Percentiles rank a stretch among this genome's conserved stretches.
Evolutionary conservation across 139 green algal species (phyloP).

Genomic region (Bryopsis sp.): DNA sequence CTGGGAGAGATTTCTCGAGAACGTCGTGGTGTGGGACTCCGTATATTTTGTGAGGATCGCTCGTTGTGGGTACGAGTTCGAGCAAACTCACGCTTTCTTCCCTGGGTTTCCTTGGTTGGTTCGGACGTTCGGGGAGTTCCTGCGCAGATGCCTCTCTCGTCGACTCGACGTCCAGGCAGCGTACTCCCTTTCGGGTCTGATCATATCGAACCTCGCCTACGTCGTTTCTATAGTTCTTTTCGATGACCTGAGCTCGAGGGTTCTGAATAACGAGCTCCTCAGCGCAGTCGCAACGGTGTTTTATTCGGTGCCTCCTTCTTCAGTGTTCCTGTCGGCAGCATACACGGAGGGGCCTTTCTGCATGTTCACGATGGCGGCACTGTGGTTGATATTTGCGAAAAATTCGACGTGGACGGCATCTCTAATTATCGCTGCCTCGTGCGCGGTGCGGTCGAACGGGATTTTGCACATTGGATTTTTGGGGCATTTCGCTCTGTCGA

Average conservation of each 20-base stretch:
- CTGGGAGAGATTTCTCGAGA: background rate
- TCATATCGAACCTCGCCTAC: slow-evolving; percentile 32
- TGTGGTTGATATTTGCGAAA: slow-evolving; percentile 37
- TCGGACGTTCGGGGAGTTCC: background rate
- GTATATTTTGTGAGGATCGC: slow-evolving; percentile 72
- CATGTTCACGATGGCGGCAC: slow-evolving; percentile 39
- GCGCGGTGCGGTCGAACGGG: slow-evolving; percentile 49
- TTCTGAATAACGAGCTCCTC: slow-evolving; percentile 35
- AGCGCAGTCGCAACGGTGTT: slow-evolving; percentile 47
- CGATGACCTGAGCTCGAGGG: slow-evolving; percentile 26
- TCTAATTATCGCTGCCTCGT: slow-evolving; percentile 28
- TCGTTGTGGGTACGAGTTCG: slow-evolving; percentile 74
- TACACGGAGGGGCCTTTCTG: slow-evolving; percentile 84
- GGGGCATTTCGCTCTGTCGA: slow-evolving; percentile 3
- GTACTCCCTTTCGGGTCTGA: slow-evolving; percentile 21
- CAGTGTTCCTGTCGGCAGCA: slow-evolving; percentile 63
- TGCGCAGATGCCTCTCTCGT: too few species aligned
- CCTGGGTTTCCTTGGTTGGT: slow-evolving; percentile 48
- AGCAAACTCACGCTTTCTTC: slow-evolving; percentile 89
- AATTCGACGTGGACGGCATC: slow-evolving; percentile 3
- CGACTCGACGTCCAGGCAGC: background rate
- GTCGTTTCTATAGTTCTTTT: slow-evolving; percentile 31
- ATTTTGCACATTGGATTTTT: slow-evolving; percentile 8
- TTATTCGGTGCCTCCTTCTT: slow-evolving; percentile 67
- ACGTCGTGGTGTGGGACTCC: slow-evolving; percentile 65